These are phyloP conservation scores for Citeromyces matritensis DNA, from an alignment of 805 yeast genomes.

Conservation along the genomic window DNA sequence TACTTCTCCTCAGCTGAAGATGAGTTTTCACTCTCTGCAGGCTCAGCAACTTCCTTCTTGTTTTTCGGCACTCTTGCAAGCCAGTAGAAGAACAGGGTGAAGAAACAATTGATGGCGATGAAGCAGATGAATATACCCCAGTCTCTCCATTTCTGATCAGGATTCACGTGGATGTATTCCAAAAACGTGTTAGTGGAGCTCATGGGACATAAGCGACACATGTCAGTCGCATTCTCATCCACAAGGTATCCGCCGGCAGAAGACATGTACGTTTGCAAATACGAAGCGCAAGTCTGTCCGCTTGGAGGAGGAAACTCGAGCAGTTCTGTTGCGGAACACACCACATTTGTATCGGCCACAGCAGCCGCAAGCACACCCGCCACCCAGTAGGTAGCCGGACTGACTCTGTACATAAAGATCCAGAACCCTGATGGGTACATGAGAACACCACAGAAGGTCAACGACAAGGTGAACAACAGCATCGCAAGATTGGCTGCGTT, in stretches of 20 bases:
- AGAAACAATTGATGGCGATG: constrained; percentile 23
- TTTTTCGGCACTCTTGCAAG: constrained; percentile 3
- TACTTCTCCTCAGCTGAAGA: constrained; percentile 1
- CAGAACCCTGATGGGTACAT: constrained; percentile 53
- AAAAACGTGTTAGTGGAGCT: constrained; percentile 45
- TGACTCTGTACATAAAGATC: constrained; percentile 63
- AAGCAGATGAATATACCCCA: constrained; percentile 36
- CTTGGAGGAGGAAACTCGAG: constrained; percentile 32
- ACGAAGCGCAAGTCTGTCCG: constrained; percentile 44
- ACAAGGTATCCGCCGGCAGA: constrained; percentile 31
- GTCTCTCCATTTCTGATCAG: constrained; percentile 31
- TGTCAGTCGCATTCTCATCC: constrained; percentile 25
- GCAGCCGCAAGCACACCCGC: constrained; percentile 38
- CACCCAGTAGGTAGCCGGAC: constrained; percentile 58
- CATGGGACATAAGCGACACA: constrained; percentile 49
- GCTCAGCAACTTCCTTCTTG: neutral
- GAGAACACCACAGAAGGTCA: constrained; percentile 72
- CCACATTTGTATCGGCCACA: constrained; percentile 30
- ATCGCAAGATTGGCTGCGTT: constrained; percentile 51
- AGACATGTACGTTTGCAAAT: constrained; percentile 22
- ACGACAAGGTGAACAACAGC: constrained; percentile 41
- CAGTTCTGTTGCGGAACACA: constrained; percentile 32
- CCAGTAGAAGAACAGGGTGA: constrained; percentile 20
- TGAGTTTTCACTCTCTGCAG: neutral
- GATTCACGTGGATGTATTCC: constrained; percentile 23